phyloP scores from a whole-genome alignment of 306 rosid genomes.

The Inga laurina region DNA sequence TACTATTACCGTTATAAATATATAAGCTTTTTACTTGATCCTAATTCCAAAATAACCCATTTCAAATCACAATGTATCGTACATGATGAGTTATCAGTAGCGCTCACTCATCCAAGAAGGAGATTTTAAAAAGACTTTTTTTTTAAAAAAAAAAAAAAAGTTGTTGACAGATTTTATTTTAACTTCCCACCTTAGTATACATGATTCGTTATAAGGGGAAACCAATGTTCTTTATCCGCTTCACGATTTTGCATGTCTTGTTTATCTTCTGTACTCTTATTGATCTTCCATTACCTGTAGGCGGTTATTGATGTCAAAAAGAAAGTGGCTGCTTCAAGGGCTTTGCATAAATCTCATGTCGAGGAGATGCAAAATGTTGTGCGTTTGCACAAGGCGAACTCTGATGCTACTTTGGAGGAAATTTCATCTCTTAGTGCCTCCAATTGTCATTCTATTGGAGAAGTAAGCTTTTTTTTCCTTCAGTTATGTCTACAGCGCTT shows the following conservation, averaged over 20 bases:
- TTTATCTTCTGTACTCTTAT: neutral
- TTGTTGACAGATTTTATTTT: neutral
- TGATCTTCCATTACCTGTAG: conserved; percentile 39
- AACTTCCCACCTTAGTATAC: neutral
- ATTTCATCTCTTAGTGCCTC: conserved; percentile 65
- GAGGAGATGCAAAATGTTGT: conserved; percentile 93
- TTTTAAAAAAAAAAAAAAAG: neutral
- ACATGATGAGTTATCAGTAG: too few species aligned
- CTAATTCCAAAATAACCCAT: neutral
- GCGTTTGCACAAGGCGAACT: conserved; percentile 78
- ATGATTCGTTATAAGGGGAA: neutral
- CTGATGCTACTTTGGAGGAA: conserved; percentile 77
- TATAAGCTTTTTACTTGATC: neutral
- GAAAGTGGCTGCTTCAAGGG: conserved; percentile 63
- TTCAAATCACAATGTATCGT: neutral
- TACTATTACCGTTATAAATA: neutral
- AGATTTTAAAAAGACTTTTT: too few species aligned
- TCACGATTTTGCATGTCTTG: neutral
- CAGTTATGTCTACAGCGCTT: neutral
- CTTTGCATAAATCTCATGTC: conserved; percentile 62
- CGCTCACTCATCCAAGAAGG: neutral
- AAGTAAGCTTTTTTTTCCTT: conserved; percentile 50
- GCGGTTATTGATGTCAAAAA: conserved; percentile 62
- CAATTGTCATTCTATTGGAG: conserved; percentile 62
- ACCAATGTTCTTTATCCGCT: neutral